Conservation (phyloP, 2,329 filamentous ascomycete species). For the Talaromyces marneffei region DNA sequence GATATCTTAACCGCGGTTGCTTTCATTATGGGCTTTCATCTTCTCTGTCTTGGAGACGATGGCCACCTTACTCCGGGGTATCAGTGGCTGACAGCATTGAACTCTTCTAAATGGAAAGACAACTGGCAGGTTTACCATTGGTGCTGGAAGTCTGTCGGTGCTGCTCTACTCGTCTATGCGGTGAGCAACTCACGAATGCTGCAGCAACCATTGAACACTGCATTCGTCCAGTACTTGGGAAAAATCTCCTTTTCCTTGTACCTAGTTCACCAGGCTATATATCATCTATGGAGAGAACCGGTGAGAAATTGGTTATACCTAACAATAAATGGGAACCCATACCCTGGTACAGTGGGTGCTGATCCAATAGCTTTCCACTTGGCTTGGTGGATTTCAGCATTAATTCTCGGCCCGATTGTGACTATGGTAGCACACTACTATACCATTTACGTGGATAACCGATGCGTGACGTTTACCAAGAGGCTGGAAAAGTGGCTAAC, state of each 20-base stretch:
- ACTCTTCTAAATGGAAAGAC: slow-evolving; percentile 19
- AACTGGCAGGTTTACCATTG: slow-evolving; percentile 18
- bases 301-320: slow-evolving; percentile 17
- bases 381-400: slow-evolving; percentile 17
- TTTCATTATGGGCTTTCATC: slow-evolving; percentile 18
- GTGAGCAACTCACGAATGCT: slow-evolving; percentile 18
- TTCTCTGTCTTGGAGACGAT: slow-evolving; percentile 20
- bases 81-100: slow-evolving; percentile 15
- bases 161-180: slow-evolving; percentile 18
- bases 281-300: slow-evolving; percentile 17
- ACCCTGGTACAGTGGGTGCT: slow-evolving; percentile 12
- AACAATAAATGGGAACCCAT: slow-evolving; percentile 13
- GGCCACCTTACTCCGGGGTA: slow-evolving; percentile 20
- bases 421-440: slow-evolving; percentile 16
- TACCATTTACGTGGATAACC: slow-evolving; percentile 20
- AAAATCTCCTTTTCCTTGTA: slow-evolving; percentile 30
- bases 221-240: slow-evolving; percentile 24
- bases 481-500: slow-evolving; percentile 17
- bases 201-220: slow-evolving; percentile 18
- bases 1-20: neutral
- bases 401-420: slow-evolving; percentile 15
- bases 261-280: slow-evolving; percentile 22
- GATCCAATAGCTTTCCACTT: slow-evolving; percentile 16
- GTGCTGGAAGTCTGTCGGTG: slow-evolving; percentile 20
- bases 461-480: slow-evolving; percentile 19